Evolutionary conservation across 129 eudicot genomes (phyloP), one percentile per base, ranked within the genome.

Genomic region (Flaveria ramosissima): DNA sequence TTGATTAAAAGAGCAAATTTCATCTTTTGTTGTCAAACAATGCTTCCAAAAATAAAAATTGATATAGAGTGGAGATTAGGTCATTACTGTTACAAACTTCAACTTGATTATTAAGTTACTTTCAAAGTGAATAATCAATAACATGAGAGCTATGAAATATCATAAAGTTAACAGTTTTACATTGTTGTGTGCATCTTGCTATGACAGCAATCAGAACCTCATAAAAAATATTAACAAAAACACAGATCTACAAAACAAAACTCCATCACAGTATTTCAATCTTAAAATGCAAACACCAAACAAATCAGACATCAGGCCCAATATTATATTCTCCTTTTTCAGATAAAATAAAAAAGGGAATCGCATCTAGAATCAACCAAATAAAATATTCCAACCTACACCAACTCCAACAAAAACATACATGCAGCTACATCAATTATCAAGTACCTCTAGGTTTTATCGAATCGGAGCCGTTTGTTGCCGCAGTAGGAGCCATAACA

Each of bases 361-460:
- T 79, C 62, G 16, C 61, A 30, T 69, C 64, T 27, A 42, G 80
- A 56, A 74, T 66, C 71, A 36, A 68, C 16, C 42, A n/a, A 48
- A 74, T 80, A 67, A 55, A 81, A 53, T 36, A 81, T 60, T 75
- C 50, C 56, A 75, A 27, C 64, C 17, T 13, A 30, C 79, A 62
- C 30, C 60, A 79, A 64, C n/a, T 72, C 68, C 71, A 70, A 70
- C 15, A 20, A 71, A 39, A 79, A 48, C 56, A 61, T 39, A 79
- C 83, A 50, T 79, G 78, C 83, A 81, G 62, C 56, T 36, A 30
- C 65, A 50, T 48, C 20, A 19, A 80, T 15, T 81, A 50, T 48
- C 20, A 19, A 80, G 20, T 81, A 81, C 85, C 85, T 81, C 85
- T 76, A 71, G 85, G 85, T 72, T 81, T 76, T 27, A 81, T 81